These are phyloP conservation scores for Sarocladiaceae sp. DNA, from an alignment of 2,329 filamentous ascomycete genomes.

Conservation along the genomic window DNA sequence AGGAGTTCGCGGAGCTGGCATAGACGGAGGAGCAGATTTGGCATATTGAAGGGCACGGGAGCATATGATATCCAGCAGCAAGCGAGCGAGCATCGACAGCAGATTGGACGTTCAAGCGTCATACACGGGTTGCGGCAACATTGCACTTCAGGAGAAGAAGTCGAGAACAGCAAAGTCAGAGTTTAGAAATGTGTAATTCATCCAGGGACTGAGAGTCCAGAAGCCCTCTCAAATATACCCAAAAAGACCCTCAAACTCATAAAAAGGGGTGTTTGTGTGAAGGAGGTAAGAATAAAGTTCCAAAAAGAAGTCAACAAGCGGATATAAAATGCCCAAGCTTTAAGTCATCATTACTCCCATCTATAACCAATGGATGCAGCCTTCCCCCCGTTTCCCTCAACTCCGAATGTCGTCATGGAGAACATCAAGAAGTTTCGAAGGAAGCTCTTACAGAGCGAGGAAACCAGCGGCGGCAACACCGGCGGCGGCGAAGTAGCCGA, in stretches of 20 bases:
- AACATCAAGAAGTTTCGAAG: neutral
- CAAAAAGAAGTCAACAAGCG: neutral
- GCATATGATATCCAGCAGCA: neutral
- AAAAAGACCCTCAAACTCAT: too few relatives aligned
- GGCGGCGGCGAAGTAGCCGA: conserved; percentile 7
- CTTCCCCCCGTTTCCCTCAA: neutral
- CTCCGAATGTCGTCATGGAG: neutral
- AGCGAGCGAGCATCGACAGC: too few relatives aligned
- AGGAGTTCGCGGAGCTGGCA: neutral
- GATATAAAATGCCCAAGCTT: too few relatives aligned
- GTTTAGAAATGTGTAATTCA: conserved; percentile 2
- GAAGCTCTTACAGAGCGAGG: conserved; percentile 7
- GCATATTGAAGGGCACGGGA: neutral
- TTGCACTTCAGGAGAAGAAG: neutral
- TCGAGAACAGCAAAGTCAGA: neutral
- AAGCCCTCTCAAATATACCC: conserved; percentile 1
- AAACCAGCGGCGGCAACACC: conserved; percentile 12
- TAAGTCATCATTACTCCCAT: neutral
- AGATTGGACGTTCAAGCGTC: neutral
- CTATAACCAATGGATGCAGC: neutral
- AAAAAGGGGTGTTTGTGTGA: neutral
- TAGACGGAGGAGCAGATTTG: neutral
- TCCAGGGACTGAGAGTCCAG: neutral
- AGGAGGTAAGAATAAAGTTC: neutral
- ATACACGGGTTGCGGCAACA: neutral